Evolutionary conservation across 1,284 basidiomycete genomes (phyloP), one percentile per base, ranked within the genome.

Genomic region (Amylostereum areolatum): DNA sequence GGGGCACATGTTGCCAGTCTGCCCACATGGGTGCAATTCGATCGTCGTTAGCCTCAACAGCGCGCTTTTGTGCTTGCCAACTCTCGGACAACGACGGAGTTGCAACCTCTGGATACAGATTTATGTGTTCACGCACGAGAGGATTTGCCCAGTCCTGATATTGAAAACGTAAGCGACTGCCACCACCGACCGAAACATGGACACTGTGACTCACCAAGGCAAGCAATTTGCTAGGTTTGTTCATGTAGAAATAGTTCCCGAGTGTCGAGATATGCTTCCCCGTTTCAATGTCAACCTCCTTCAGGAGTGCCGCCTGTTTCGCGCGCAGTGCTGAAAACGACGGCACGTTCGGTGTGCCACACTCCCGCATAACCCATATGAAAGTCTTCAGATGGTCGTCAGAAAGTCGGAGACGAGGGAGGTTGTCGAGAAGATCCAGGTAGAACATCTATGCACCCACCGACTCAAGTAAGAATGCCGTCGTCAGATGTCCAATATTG

Each of bases 381-480:
- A 68, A 55, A 8, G 58, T 48, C 45, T 64, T 59, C 46, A 70
- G 34, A 24, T 64, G 65, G 27, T 63, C 58, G 48, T 64, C 59
- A 11, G 67, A 69, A 3, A 70, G 52, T 1, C 63, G 57, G 7
- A 66, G 56, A 5, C 62, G 59, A 1, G 67, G 67, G 0, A 68
- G 43, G 45, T 65, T 66, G 51, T 68, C 66, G 1, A 67, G 45
- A 7, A 68, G 9, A 47, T 68, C 65, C 11, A 69, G 57, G 51
- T 66, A 53, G 46, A 65, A 69, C 61, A 67, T 65, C 67, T 67
- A 42, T n/a, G n/a, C n/a, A n/a, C n/a, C n/a, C n/a, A n/a, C n/a
- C n/a, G n/a, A n/a, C n/a, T n/a, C n/a, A n/a, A n/a, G n/a, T n/a
- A n/a, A n/a, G n/a, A n/a, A n/a, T n/a, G n/a, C n/a, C n/a, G n/a